phyloP scores from a whole-genome alignment of 768 basidiomycete species.

The Dioszegia hungarica region DNA sequence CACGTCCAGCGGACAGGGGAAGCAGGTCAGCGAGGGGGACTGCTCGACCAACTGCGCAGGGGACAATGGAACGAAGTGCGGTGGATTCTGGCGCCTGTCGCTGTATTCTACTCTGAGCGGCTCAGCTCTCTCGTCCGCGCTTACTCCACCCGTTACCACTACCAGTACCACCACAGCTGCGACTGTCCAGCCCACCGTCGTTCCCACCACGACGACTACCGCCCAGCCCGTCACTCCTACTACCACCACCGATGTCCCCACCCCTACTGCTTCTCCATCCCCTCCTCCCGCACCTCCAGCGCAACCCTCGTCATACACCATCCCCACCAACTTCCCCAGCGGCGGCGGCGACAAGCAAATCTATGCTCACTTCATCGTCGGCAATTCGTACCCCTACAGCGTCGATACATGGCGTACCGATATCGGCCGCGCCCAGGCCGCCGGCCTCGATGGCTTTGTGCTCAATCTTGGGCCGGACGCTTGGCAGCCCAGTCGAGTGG shows the following conservation, averaged over 20 bases:
- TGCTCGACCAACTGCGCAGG: not conserved
- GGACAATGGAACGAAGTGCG: not conserved
- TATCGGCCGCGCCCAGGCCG: constrained; percentile 57
- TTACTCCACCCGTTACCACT: not conserved
- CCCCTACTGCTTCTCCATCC: not conserved
- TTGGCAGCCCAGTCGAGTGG: constrained; percentile 63
- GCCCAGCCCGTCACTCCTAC: not conserved
- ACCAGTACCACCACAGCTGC: not conserved
- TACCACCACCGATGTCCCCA: not conserved
- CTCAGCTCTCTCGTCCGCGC: not conserved
- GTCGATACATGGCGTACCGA: constrained; percentile 43
- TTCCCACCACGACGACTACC: not conserved
- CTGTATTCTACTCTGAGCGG: constrained; percentile 1
- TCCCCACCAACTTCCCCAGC: not conserved
- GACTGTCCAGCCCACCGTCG: not conserved
- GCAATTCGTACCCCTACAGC: constrained; percentile 57
- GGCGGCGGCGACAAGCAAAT: constrained; percentile 12
- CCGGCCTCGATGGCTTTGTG: constrained; percentile 58
- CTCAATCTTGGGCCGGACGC: constrained; percentile 64
- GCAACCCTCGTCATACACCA: not conserved
- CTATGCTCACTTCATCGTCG: constrained; percentile 52
- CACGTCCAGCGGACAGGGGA: not conserved
- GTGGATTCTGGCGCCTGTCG: not conserved
- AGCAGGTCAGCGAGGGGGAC: not conserved
- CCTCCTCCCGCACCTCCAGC: not conserved